These are phyloP conservation scores for Jamesozyma spencerorum DNA, from an alignment of 805 yeast species.

Conservation along the genomic window DNA sequence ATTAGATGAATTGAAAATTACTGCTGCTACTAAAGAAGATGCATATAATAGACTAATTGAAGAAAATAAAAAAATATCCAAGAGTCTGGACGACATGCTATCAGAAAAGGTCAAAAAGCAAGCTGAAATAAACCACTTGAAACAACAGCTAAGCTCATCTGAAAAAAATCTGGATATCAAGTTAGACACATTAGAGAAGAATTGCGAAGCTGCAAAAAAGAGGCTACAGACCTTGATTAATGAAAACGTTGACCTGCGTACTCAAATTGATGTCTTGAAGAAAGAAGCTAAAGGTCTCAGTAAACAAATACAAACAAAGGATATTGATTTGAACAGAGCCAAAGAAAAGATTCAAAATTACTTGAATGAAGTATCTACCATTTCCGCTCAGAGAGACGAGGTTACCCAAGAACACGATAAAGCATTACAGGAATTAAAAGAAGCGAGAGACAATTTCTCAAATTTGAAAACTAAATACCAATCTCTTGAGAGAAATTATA, in stretches of 20 bases:
- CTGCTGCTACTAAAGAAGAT: conserved; percentile 1
- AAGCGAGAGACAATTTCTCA: conserved; percentile 21
- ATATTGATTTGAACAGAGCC: conserved; percentile 28
- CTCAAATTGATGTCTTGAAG: conserved; percentile 32
- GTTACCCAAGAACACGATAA: conserved; percentile 23
- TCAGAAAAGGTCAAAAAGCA: conserved; percentile 24
- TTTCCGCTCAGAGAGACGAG: conserved; percentile 28
- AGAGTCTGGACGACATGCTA: conserved; percentile 11
- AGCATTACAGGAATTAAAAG: conserved; percentile 21
- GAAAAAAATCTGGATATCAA: conserved; percentile 31
- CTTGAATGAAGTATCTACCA: conserved; percentile 18
- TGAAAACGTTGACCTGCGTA: conserved; percentile 38
- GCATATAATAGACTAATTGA: conserved; percentile 1
- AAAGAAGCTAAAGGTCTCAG: conserved; percentile 31
- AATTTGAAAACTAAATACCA: conserved; percentile 22
- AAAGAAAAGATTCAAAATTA: conserved; percentile 22
- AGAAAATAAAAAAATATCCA: conserved; percentile 6
- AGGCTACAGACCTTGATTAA: conserved; percentile 32
- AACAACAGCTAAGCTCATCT: conserved; percentile 25
- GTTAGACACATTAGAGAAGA: conserved; percentile 28
- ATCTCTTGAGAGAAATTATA: conserved; percentile 36
- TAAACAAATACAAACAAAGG: conserved; percentile 30
- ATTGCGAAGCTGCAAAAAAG: conserved; percentile 29
- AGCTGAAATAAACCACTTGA: conserved; percentile 24
- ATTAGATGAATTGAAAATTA: conserved; percentile 40